These are phyloP conservation scores for Bocquillonia castaneifolia DNA, from an alignment of 441 rosid species.

Conservation along the genomic window DNA sequence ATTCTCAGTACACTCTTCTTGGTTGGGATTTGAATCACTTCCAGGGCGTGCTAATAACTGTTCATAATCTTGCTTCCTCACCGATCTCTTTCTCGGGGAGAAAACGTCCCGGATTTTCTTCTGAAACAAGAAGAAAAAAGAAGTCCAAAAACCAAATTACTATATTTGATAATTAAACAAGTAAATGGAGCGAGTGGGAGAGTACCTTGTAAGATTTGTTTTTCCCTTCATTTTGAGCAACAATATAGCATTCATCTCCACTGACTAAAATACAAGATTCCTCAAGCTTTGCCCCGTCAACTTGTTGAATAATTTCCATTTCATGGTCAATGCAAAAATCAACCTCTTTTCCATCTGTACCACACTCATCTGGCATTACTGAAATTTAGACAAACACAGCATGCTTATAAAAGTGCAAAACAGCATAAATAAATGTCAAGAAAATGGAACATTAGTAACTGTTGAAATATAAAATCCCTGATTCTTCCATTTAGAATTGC, in stretches of 20 bases:
- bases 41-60: slow-evolving; percentile 45
- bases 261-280: slow-evolving; percentile 62
- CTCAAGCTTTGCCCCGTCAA: slow-evolving; percentile 39
- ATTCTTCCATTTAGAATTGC: not conserved
- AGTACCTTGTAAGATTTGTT: slow-evolving; percentile 54
- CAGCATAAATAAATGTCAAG: not conserved
- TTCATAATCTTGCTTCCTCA: slow-evolving; percentile 58
- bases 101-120: slow-evolving; percentile 55
- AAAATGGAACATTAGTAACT: not conserved
- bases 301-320: slow-evolving; percentile 27
- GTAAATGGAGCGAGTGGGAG: not conserved
- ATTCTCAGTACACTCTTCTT: not conserved
- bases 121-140: slow-evolving; percentile 15
- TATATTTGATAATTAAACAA: not conserved
- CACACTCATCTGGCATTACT: slow-evolving; percentile 31
- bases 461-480: not conserved
- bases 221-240: slow-evolving; percentile 35
- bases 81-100: slow-evolving; percentile 50
- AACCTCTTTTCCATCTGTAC: slow-evolving; percentile 15
- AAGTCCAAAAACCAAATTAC: not conserved
- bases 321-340: slow-evolving; percentile 26
- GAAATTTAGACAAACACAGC: slow-evolving; percentile 5
- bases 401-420: not conserved
- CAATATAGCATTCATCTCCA: slow-evolving; percentile 41
- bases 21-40: slow-evolving; percentile 22